Evolutionary conservation across 2,329 filamentous ascomycete species (phyloP).

Genomic region (Trichoderma polysporum): DNA sequence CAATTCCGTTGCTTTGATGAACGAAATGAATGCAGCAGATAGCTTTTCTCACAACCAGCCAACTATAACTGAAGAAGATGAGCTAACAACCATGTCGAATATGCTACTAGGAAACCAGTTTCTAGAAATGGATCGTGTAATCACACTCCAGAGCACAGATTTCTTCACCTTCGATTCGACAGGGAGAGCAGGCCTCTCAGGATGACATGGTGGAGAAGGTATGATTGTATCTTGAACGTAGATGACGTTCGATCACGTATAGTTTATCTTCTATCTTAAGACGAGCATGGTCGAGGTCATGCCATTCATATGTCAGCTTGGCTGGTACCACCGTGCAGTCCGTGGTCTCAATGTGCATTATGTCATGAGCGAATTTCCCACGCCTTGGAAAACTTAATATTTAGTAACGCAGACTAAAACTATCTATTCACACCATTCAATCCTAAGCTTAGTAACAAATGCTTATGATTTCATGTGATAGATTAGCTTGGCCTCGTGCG

Average conservation of each 20-base stretch:
- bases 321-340: no score
- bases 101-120: slow-evolving; percentile 14
- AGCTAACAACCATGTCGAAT: slow-evolving; percentile 11
- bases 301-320: background rate
- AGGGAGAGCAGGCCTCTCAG: background rate
- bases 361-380: no score
- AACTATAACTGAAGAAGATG: background rate
- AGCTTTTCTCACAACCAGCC: background rate
- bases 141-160: slow-evolving; percentile 1
- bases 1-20: background rate
- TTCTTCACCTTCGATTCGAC: slow-evolving; percentile 7
- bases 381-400: no score
- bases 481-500: background rate
- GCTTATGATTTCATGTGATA: no score
- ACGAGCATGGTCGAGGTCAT: background rate
- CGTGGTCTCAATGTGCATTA: no score
- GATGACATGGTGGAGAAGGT: background rate
- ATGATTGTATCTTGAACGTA: background rate
- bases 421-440: no score
- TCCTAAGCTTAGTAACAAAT: no score
- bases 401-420: no score
- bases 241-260: background rate
- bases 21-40: background rate
- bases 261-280: background rate
- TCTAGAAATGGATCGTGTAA: slow-evolving; percentile 16